Evolutionary conservation across 108 stramenopile genomes (phyloP).

Genomic region (Conticribra weissflogii): DNA sequence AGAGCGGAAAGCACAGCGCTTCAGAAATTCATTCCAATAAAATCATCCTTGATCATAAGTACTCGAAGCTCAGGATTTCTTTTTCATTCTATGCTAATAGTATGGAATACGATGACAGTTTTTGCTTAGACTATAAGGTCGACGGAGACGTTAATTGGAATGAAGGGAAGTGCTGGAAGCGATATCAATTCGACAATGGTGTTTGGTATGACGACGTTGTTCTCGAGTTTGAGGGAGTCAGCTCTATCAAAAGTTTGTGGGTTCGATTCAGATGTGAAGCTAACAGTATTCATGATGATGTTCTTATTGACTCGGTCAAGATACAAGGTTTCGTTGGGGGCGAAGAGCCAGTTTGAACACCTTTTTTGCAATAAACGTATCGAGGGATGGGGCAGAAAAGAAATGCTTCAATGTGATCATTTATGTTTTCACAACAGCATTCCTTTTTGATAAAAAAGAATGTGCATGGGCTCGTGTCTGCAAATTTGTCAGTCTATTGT

Average conservation of each 20-base stretch:
- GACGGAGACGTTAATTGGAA: slow-evolving; percentile 20
- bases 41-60: neutral
- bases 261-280: slow-evolving; percentile 32
- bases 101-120: slow-evolving; percentile 36
- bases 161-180: slow-evolving; percentile 27
- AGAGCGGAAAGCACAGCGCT: slow-evolving; percentile 11
- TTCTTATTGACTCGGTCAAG: slow-evolving; percentile 12
- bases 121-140: slow-evolving; percentile 32
- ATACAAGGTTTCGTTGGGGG: slow-evolving; percentile 4
- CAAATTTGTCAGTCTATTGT: no score
- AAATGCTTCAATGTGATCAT: no score
- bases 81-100: slow-evolving; percentile 32
- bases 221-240: neutral
- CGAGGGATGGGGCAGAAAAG: no score
- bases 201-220: slow-evolving; percentile 25
- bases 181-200: slow-evolving; percentile 25
- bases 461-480: no score
- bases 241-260: slow-evolving; percentile 7
- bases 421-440: no score
- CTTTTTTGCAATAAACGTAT: no score
- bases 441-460: no score
- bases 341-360: no score
- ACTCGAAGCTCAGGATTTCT: slow-evolving; percentile 19
- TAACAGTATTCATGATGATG: slow-evolving; percentile 11
- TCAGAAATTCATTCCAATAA: slow-evolving; percentile 20